phyloP scores from a whole-genome alignment of 768 basidiomycete species.

The Boletellus sp. region DNA sequence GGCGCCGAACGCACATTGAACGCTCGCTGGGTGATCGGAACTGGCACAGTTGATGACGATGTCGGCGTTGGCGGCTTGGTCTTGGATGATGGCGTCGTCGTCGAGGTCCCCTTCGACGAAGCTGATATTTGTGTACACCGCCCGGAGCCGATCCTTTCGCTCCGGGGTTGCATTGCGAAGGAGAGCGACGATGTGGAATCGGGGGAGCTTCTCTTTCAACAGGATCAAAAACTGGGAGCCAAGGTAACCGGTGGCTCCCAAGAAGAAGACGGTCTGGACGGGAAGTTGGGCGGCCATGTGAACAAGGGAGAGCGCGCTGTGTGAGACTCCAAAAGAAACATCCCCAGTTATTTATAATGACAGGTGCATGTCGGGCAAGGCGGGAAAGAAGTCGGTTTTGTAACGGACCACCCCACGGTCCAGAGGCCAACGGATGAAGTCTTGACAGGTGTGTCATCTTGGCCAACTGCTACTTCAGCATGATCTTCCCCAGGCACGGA shows the following conservation, averaged over 20 bases:
- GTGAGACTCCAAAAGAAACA: background rate
- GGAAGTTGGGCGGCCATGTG: conserved; percentile 10
- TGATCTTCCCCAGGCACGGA: background rate
- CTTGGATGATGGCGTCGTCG: conserved; percentile 34
- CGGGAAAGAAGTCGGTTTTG: background rate
- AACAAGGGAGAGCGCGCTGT: background rate
- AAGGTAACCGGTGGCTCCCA: conserved; percentile 44
- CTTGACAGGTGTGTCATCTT: background rate
- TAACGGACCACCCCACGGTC: conserved; percentile 5
- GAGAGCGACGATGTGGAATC: conserved; percentile 35
- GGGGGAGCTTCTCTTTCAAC: conserved; percentile 32
- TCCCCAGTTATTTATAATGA: background rate
- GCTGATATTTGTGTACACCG: conserved; percentile 32
- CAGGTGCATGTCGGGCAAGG: background rate
- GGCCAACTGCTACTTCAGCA: background rate
- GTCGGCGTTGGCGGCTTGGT: conserved; percentile 34
- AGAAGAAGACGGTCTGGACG: conserved; percentile 33
- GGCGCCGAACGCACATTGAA: conserved; percentile 27
- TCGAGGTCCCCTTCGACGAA: conserved; percentile 39
- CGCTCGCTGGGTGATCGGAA: conserved; percentile 36
- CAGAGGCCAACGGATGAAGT: background rate
- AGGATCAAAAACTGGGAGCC: conserved; percentile 38
- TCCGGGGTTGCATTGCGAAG: conserved; percentile 33
- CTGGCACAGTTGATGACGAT: conserved; percentile 41
- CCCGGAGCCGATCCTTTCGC: conserved; percentile 29